Evolutionary conservation across 495 filamentous ascomycete species (phyloP).

Genomic region (Trichocladium uniseriatum): DNA sequence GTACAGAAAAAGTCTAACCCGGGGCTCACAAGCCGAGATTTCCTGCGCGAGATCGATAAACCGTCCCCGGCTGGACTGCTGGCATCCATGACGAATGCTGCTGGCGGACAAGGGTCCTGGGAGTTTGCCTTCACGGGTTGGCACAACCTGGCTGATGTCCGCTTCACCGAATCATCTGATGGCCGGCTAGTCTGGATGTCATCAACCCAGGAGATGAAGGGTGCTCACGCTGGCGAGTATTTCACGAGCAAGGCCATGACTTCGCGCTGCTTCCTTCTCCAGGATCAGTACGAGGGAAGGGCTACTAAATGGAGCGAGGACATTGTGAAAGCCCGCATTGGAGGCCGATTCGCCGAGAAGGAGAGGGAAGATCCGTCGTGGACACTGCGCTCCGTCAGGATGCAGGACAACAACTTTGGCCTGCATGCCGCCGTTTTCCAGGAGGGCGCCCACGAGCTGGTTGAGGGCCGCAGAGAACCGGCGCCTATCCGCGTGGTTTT

Average conservation of each 20-base stretch:
- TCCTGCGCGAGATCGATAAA: conserved; percentile 76
- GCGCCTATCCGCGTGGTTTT: conserved; percentile 52
- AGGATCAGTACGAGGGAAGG: conserved; percentile 70
- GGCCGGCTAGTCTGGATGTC: conserved; percentile 66
- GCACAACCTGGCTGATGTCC: conserved; percentile 58
- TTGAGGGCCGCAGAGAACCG: conserved; percentile 48
- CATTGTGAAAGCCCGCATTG: conserved; percentile 73
- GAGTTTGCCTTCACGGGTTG: conserved; percentile 70
- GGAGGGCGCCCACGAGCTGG: conserved; percentile 44
- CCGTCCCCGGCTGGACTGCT: conserved; percentile 50
- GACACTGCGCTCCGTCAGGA: conserved; percentile 59
- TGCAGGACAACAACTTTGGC: conserved; percentile 50
- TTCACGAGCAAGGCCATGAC: conserved; percentile 42
- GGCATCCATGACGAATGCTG: conserved; percentile 46
- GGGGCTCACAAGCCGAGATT: conserved; percentile 60
- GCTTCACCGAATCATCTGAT: conserved; percentile 67
- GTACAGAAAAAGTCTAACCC: conserved; percentile 55
- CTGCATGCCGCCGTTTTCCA: conserved; percentile 72
- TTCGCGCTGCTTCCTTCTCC: conserved; percentile 54
- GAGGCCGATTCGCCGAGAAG: conserved; percentile 67
- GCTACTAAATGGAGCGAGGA: conserved; percentile 75
- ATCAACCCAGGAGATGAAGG: conserved; percentile 48
- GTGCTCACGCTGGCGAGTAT: conserved; percentile 35
- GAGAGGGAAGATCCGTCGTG: conserved; percentile 73
- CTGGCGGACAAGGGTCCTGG: conserved; percentile 39